Evolutionary conservation across 768 basidiomycete genomes (phyloP).

Genomic region (Hortiboletus campestris): DNA sequence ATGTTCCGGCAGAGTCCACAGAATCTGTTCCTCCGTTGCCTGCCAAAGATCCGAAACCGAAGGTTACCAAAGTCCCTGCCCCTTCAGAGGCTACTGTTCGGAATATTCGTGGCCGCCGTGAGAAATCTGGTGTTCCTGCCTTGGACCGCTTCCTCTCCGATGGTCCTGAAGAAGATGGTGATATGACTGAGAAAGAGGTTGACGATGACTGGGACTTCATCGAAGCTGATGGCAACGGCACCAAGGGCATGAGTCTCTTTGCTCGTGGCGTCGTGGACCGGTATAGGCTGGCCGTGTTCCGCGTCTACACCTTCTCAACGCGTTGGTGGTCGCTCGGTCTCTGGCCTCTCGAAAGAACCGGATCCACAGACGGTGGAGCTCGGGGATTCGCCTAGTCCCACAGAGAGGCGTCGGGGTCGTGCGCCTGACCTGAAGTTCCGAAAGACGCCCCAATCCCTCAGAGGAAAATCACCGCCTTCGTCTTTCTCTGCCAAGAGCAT

Average conservation of each 20-base stretch:
- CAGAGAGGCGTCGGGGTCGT: slow-evolving; percentile 63
- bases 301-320: slow-evolving; percentile 62
- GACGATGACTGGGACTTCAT: slow-evolving; percentile 95
- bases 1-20: slow-evolving; percentile 6
- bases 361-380: slow-evolving; percentile 40
- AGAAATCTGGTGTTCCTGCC: slow-evolving; percentile 81
- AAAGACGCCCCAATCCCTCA: slow-evolving; percentile 71
- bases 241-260: slow-evolving; percentile 77
- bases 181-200: slow-evolving; percentile 44
- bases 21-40: slow-evolving; percentile 30
- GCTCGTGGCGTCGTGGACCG: slow-evolving; percentile 90
- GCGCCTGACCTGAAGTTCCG: slow-evolving; percentile 68
- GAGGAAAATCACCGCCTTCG: slow-evolving; percentile 60
- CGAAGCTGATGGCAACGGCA: slow-evolving; percentile 76
- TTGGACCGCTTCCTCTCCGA: slow-evolving; percentile 71
- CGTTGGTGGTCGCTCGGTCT: slow-evolving; percentile 46
- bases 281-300: slow-evolving; percentile 82
- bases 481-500: slow-evolving; percentile 35
- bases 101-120: slow-evolving; percentile 50
- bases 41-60: slow-evolving; percentile 34
- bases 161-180: slow-evolving; percentile 43
- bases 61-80: slow-evolving; percentile 17
- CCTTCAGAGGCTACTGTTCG: slow-evolving; percentile 22
- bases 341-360: slow-evolving; percentile 57
- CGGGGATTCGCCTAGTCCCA: slow-evolving; percentile 44